Base-by-base conservation (phyloP, 108 stramenopile species). In the Nitzschia palea region DNA sequence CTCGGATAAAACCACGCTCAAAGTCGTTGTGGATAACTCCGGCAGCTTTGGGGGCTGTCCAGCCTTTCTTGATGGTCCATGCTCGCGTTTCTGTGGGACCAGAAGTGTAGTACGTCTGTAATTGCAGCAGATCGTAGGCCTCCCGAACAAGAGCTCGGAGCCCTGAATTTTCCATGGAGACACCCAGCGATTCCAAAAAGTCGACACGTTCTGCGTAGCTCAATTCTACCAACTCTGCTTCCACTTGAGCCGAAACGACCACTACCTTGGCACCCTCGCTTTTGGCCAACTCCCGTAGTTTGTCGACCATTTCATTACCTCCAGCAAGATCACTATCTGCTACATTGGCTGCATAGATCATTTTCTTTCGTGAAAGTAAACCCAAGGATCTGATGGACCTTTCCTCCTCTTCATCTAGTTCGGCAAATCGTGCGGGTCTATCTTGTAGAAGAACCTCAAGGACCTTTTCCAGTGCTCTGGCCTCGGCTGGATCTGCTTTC, bases 21-120 rank as follows among this genome's bases (percentile, higher is more conserved):
- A 99, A 98, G 68, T 99, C 99, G 44, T 88, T 85, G 82, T 99
- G 99, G 70, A 99, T 99, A 9, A 98, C 97, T 3, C 98, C 99
- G 6, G 97, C 97, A 18, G 97, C 96, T 57, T 97, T 69, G 10
- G 96, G 98, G 18, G 99, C 99, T 45, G 77, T 96, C 88, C 95
- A 96, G 22, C 98, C 98, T 61, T 80, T 81, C 15, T 60, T 65
- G 53, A 99, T 97, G 5, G 97, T 98, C 99, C 99, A 99, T 26
- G 99, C 99, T 31, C 95, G 65, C 0, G 96, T 96, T 70, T 99
- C 99, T 34, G 86, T 89, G 26, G 95, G 95, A 1, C 99, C 99
- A 15, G 78, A 81, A 2, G 99, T 99, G 81, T 92, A 99, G 85
- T 97, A 99, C 0, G 96, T 98, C 57, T 91, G 90, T 43, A 97